A percentile compares a stretch with the other conserved stretches of the same genome.
Evolutionary conservation across 192 early-diverging fungal genomes (phyloP).

Genomic region (Coemansia sp.): DNA sequence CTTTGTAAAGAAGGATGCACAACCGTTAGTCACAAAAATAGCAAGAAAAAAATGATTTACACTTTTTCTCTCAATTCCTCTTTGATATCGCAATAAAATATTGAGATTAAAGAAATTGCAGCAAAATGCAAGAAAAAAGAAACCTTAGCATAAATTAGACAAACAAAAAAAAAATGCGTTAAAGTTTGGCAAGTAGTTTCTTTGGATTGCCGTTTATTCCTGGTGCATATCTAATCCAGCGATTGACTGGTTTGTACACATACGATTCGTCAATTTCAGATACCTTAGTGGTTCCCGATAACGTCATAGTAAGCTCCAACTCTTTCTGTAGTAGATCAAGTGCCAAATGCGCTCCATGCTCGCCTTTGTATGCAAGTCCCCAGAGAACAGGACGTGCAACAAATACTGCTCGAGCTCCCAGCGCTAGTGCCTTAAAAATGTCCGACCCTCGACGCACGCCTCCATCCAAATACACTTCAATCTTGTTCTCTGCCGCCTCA

Average conservation of each 20-base stretch:
- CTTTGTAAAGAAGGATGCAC: neutral
- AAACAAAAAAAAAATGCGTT: conserved; percentile 11
- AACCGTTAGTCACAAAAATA: neutral
- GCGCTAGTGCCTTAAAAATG: conserved; percentile 92
- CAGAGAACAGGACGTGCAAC: conserved; percentile 61
- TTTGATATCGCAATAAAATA: too few species aligned
- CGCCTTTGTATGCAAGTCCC: conserved; percentile 89
- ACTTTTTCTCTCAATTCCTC: neutral
- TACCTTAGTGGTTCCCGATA: conserved; percentile 68
- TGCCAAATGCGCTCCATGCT: conserved; percentile 73
- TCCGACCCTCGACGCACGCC: conserved; percentile 90
- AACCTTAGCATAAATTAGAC: neutral
- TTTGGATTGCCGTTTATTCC: conserved; percentile 9
- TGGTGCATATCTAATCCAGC: conserved; percentile 42
- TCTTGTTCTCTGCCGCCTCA: conserved; percentile 61
- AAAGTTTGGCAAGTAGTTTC: conserved; percentile 33
- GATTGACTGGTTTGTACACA: conserved; percentile 40
- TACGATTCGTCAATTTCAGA: conserved; percentile 63
- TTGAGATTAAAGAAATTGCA: neutral
- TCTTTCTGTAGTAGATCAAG: conserved; percentile 82
- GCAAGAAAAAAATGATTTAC: neutral
- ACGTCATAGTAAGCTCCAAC: conserved; percentile 78
- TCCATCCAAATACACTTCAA: conserved; percentile 94
- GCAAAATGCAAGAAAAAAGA: neutral
- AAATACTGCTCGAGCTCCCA: conserved; percentile 84